Conservation (phyloP, 805 yeast genomes). For the Teunomyces funiuensis region DNA sequence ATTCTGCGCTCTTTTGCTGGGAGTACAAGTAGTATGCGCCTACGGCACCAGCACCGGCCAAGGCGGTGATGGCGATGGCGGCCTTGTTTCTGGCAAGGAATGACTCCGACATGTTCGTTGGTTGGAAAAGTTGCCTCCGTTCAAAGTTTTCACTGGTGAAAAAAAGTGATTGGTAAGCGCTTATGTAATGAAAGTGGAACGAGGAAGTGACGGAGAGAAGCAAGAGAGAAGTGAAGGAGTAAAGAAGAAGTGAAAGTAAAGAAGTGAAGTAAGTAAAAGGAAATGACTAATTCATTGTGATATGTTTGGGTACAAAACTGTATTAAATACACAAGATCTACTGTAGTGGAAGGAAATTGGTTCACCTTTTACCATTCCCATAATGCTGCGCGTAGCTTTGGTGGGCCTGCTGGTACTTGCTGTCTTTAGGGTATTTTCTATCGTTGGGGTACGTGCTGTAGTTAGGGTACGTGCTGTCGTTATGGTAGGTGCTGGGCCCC, state of each 20-base stretch:
- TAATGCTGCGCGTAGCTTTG: constrained; percentile 35
- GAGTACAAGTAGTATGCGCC: constrained; percentile 56
- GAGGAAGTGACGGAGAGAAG: no score
- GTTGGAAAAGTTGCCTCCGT: background rate
- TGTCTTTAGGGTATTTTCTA: constrained; percentile 31
- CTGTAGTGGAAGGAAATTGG: no score
- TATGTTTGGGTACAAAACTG: no score
- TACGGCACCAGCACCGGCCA: constrained; percentile 63
- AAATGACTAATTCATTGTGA: no score
- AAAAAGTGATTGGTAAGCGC: background rate
- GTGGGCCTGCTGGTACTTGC: constrained; percentile 28
- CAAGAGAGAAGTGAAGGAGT: no score
- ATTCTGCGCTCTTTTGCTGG: constrained; percentile 22
- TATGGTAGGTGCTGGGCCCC: constrained; percentile 29
- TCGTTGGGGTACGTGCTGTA: no score
- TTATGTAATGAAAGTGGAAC: constrained; percentile 10
- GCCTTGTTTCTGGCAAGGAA: constrained; percentile 56
- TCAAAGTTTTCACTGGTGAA: constrained; percentile 6
- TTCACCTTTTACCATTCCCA: no score
- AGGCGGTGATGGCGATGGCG: constrained; percentile 62
- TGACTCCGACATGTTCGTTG: constrained; percentile 12
- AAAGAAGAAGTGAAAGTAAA: no score
- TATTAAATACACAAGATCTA: no score
- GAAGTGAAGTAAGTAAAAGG: no score
- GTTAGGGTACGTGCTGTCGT: no score